Conservation (phyloP, 2,329 filamentous ascomycete species). For the Neurospora crassa region DNA sequence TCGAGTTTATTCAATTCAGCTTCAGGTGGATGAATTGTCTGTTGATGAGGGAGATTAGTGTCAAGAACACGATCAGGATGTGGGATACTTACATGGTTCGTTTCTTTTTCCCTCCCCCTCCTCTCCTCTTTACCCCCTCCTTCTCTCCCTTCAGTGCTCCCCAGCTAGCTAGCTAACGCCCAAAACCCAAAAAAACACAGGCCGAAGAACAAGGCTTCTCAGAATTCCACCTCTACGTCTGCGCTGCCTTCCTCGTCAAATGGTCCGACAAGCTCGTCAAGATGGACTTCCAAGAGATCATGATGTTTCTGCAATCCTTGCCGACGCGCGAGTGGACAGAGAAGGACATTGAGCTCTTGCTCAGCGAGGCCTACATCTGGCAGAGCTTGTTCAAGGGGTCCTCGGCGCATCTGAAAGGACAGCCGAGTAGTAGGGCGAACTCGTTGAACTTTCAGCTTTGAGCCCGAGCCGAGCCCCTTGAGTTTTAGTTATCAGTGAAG, state of each 20-base stretch:
- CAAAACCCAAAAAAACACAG: slow-evolving; percentile 33
- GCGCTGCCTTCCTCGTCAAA: slow-evolving; percentile 94
- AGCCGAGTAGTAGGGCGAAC: slow-evolving; percentile 29
- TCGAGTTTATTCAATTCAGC: slow-evolving; percentile 98
- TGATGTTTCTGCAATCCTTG: slow-evolving; percentile 97
- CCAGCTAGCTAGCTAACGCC: neutral
- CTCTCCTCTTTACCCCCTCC: neutral
- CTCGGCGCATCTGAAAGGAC: slow-evolving; percentile 69
- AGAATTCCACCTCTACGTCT: slow-evolving; percentile 96
- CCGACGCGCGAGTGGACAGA: slow-evolving; percentile 93
- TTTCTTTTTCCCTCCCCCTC: slow-evolving; percentile 7
- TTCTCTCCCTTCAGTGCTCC: neutral
- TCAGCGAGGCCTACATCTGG: slow-evolving; percentile 98
- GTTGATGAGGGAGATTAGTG: slow-evolving; percentile 93
- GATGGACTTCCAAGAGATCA: slow-evolving; percentile 97
- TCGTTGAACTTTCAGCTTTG: slow-evolving; percentile 32
- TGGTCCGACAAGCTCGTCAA: slow-evolving; percentile 92
- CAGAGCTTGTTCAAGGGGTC: slow-evolving; percentile 94
- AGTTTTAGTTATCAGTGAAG: neutral
- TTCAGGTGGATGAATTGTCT: slow-evolving; percentile 99
- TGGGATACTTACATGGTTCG: slow-evolving; percentile 98
- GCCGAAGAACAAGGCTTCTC: slow-evolving; percentile 98
- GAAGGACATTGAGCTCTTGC: slow-evolving; percentile 90
- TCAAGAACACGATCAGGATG: slow-evolving; percentile 95
- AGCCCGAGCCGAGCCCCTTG: slow-evolving; percentile 10